Evolutionary conservation across 176 grass and related monocot species (phyloP).

Genomic region (Eremochloa ophiuroides): DNA sequence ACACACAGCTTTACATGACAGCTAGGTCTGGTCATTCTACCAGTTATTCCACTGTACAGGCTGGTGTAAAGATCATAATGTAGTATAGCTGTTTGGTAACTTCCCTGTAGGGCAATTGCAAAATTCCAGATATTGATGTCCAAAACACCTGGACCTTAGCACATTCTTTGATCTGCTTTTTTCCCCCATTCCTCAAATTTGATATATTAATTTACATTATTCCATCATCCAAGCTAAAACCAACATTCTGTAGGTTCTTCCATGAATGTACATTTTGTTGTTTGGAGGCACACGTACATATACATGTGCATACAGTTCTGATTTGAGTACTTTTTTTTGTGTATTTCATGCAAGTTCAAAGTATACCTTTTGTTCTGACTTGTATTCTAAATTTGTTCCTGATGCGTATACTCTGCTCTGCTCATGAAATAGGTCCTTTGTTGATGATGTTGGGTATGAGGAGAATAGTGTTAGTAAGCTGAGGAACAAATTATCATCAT

Average conservation of each 20-base stretch:
- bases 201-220: not conserved
- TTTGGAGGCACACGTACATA: not conserved
- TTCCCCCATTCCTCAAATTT: not conserved
- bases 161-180: not conserved
- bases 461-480: conserved; percentile 41
- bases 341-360: not conserved
- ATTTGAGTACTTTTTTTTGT: conserved; percentile 12
- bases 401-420: not conserved
- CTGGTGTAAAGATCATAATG: not conserved
- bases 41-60: not conserved
- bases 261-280: not conserved
- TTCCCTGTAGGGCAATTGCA: not conserved
- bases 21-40: not conserved
- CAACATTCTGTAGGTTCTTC: not conserved
- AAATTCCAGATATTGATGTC: not conserved
- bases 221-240: not conserved
- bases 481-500: conserved; percentile 51
- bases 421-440: conserved; percentile 44
- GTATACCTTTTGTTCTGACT: not conserved
- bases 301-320: not conserved
- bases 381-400: conserved; percentile 12
- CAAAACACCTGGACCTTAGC: not conserved
- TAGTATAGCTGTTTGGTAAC: not conserved
- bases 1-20: not conserved
- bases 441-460: conserved; percentile 59